Conservation (phyloP, 768 basidiomycete genomes). For the Amanita pseudoporphyria region DNA sequence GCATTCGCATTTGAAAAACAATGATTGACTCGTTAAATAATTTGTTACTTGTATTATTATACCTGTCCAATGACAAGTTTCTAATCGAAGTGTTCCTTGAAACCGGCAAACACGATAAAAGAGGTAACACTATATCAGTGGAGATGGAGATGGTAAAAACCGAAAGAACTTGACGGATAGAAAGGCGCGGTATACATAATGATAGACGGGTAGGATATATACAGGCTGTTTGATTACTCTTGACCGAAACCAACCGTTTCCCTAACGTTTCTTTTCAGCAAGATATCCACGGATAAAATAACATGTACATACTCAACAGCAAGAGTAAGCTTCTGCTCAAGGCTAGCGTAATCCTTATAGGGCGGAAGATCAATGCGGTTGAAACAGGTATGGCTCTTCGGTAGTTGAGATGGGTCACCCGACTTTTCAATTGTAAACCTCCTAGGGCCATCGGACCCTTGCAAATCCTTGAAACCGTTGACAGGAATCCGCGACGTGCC, state of each 20-base stretch:
- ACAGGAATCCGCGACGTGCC: slow-evolving; percentile 96
- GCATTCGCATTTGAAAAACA: slow-evolving; percentile 86
- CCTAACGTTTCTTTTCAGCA: slow-evolving; percentile 27
- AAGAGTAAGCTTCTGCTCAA: slow-evolving; percentile 92
- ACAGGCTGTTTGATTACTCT: slow-evolving; percentile 47
- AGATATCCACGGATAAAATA: slow-evolving; percentile 3
- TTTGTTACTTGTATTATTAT: background rate
- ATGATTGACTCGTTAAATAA: slow-evolving; percentile 9
- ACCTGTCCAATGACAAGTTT: background rate
- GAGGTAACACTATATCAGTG: background rate
- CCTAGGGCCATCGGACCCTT: slow-evolving; percentile 94
- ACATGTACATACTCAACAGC: slow-evolving; percentile 74
- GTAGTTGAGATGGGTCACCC: slow-evolving; percentile 91
- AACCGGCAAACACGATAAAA: background rate
- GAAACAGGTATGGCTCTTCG: slow-evolving; percentile 97
- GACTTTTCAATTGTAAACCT: slow-evolving; percentile 99
- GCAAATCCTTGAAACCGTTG: slow-evolving; percentile 97
- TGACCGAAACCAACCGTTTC: slow-evolving; percentile 95
- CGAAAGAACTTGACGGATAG: slow-evolving; percentile 5
- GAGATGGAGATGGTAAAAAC: background rate
- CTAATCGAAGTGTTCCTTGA: background rate
- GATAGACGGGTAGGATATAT: slow-evolving; percentile 9
- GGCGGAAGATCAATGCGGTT: slow-evolving; percentile 96
- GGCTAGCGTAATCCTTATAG: slow-evolving; percentile 88
- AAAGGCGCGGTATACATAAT: slow-evolving; percentile 10